Percentiles rank a stretch among this genome's conserved stretches.
Conservation (phyloP, 495 filamentous ascomycete species). For the Tuber brumale region DNA sequence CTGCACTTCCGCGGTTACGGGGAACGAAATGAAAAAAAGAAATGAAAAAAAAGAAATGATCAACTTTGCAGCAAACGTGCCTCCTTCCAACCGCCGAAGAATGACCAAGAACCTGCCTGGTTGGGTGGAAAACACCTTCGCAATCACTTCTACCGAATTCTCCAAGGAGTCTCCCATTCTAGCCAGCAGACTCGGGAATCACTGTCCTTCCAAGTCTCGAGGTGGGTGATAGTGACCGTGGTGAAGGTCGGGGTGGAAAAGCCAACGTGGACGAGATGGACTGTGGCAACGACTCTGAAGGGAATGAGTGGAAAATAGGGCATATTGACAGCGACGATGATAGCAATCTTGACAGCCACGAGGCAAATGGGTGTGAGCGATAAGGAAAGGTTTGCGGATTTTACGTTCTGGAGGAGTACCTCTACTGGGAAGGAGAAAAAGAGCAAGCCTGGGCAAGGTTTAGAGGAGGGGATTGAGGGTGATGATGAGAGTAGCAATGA, state of each 20-base stretch:
- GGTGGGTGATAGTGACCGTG: conserved; percentile 42
- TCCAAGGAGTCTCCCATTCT: conserved; percentile 50
- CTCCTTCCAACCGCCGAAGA: no score
- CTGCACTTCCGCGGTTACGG: no score
- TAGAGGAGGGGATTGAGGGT: conserved; percentile 49
- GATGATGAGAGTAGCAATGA: conserved; percentile 48
- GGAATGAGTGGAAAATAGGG: conserved; percentile 79
- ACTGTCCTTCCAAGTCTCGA: conserved; percentile 43
- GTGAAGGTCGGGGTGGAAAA: conserved; percentile 40
- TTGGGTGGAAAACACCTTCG: conserved; percentile 71
- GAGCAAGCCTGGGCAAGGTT: conserved; percentile 29
- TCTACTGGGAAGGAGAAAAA: conserved; percentile 50
- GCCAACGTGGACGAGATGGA: conserved; percentile 39
- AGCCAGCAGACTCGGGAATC: conserved; percentile 53
- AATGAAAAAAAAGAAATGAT: no score
- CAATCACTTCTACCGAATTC: conserved; percentile 65
- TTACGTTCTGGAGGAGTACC: conserved; percentile 60
- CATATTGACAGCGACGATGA: conserved; percentile 69
- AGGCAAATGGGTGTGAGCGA: conserved; percentile 86
- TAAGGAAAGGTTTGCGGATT: conserved; percentile 72
- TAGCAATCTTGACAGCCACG: no score
- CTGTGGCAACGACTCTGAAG: conserved; percentile 77
- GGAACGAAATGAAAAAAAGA: no score
- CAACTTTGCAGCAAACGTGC: no score
- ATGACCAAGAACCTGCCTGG: no score